These are phyloP conservation scores for Santalum album DNA, from an alignment of 164 flowering plant genomes.

Conservation along the genomic window DNA sequence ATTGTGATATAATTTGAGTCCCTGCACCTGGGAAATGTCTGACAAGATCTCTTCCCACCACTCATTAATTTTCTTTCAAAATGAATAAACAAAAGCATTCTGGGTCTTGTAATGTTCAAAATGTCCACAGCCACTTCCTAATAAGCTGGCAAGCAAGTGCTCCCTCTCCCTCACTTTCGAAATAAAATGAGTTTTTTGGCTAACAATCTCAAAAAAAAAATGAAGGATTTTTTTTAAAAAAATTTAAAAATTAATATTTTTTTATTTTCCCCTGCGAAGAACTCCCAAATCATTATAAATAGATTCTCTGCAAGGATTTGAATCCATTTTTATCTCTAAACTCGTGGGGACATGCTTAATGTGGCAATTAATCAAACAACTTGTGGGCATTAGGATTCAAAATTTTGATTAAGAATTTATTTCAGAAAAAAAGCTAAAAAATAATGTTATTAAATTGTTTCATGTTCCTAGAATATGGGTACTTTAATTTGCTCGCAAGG, in stretches of 20 bases:
- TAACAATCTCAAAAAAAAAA: not conserved
- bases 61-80: constrained; percentile 1
- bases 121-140: constrained; percentile 5
- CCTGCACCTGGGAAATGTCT: not conserved
- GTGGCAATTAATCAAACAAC: no score
- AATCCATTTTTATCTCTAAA: no score
- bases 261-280: no score
- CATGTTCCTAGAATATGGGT: constrained; percentile 1
- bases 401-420: no score
- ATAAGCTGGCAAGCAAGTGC: not conserved
- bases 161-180: not conserved
- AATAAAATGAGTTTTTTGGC: constrained; percentile 1
- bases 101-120: constrained; percentile 1
- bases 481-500: not conserved
- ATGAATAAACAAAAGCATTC: constrained; percentile 7
- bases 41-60: constrained; percentile 2
- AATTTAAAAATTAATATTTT: no score
- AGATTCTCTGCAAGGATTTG: no score
- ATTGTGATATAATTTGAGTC: not conserved
- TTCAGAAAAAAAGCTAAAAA: not conserved
- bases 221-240: no score
- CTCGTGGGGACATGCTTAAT: no score
- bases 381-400: no score
- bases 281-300: no score
- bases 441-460: no score